Percentiles rank a stretch among this genome's conserved stretches.
These are phyloP conservation scores for Trifolium repens DNA, from an alignment of 306 rosid genomes.

Conservation along the genomic window DNA sequence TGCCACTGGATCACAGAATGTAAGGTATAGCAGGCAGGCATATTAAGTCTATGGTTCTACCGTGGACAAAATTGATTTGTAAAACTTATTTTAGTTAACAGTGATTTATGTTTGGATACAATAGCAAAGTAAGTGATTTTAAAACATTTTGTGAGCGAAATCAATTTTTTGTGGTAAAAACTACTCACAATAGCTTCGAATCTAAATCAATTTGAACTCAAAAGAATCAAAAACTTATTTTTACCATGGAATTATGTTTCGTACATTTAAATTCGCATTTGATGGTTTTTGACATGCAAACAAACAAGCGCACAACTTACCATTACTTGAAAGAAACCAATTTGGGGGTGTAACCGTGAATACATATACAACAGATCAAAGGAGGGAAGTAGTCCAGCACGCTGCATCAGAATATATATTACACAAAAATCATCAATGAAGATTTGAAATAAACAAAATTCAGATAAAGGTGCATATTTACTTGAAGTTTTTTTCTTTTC, in stretches of 20 bases:
- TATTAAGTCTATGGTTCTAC: neutral
- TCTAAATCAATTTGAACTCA: slow-evolving; percentile 2
- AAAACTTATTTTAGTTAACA: neutral
- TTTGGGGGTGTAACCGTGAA: slow-evolving; percentile 64
- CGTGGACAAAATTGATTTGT: neutral
- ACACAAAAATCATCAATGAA: slow-evolving; percentile 46
- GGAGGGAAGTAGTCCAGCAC: slow-evolving; percentile 88
- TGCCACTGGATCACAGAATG: slow-evolving; percentile 22
- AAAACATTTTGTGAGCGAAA: neutral
- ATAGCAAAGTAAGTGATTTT: neutral
- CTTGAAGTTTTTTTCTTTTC: slow-evolving; percentile 7
- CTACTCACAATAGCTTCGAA: neutral
- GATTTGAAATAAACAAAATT: slow-evolving; percentile 16
- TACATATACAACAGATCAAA: slow-evolving; percentile 80
- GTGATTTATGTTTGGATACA: neutral
- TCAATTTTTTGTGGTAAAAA: neutral
- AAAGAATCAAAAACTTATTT: neutral
- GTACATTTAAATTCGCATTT: neutral
- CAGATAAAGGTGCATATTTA: slow-evolving; percentile 30
- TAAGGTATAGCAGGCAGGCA: slow-evolving; percentile 19
- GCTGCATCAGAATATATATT: slow-evolving; percentile 54
- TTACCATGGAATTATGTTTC: neutral
- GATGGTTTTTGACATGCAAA: neutral
- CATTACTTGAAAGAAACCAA: slow-evolving; percentile 66
- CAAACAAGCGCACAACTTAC: slow-evolving; percentile 50